Evolutionary conservation across 176 grass and related monocot species (phyloP).

Genomic region (Olyra latifolia): DNA sequence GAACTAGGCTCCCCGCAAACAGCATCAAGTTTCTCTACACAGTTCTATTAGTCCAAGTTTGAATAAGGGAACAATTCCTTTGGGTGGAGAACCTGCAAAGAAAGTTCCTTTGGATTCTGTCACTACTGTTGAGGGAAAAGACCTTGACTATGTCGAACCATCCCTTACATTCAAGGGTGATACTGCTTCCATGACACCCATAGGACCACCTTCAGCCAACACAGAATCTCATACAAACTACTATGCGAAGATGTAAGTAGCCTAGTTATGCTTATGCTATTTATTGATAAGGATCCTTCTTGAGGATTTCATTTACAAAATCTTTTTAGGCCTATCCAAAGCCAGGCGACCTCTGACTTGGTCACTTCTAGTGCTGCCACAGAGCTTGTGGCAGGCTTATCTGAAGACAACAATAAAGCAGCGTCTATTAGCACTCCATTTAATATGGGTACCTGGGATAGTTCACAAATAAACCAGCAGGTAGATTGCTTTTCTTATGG

Average conservation of each 20-base stretch:
- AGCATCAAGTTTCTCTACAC: conserved; percentile 45
- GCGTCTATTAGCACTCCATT: conserved; percentile 48
- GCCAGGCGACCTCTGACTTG: conserved; percentile 20
- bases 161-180: conserved; percentile 50
- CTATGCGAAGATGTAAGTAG: conserved; percentile 60
- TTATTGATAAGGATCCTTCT: conserved; percentile 15
- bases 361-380: conserved; percentile 28
- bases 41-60: conserved; percentile 43
- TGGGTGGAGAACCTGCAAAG: conserved; percentile 39
- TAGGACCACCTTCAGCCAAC: conserved; percentile 57
- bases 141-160: conserved; percentile 36
- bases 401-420: conserved; percentile 52
- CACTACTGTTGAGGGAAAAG: conserved; percentile 41
- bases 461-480: conserved; percentile 71
- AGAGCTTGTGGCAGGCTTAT: conserved; percentile 44
- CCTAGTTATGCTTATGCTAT: conserved; percentile 24
- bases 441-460: conserved; percentile 70
- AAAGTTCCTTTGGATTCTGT: conserved; percentile 35
- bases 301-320: conserved; percentile 18
- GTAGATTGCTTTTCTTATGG: conserved; percentile 40
- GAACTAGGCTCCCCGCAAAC: conserved; percentile 66
- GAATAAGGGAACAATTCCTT: conserved; percentile 43
- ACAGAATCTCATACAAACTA: conserved; percentile 50
- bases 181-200: conserved; percentile 48
- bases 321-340: conserved; percentile 62